Conservation (phyloP, 768 basidiomycete species). For the Termitomyces titanicus region DNA sequence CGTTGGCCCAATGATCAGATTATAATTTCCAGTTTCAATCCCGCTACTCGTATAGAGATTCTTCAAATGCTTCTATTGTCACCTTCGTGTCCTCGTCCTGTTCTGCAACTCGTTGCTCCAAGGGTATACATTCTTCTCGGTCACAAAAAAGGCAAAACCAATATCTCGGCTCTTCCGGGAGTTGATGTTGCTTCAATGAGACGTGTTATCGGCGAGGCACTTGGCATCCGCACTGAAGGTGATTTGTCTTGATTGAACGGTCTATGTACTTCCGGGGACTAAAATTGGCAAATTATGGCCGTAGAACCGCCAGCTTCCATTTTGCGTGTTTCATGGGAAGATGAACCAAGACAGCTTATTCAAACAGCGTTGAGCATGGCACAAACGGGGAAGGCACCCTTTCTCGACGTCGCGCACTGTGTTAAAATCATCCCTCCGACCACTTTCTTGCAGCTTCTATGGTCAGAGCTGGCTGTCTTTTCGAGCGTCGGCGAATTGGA, state of each 20-base stretch:
- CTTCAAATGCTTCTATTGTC: conserved; percentile 66
- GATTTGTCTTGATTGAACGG: conserved; percentile 6
- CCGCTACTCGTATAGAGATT: conserved; percentile 55
- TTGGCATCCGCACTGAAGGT: conserved; percentile 37
- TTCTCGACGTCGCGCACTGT: conserved; percentile 64
- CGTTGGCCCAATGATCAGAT: not conserved
- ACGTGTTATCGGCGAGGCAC: conserved; percentile 33
- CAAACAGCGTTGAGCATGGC: conserved; percentile 54
- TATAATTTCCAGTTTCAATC: conserved; percentile 11
- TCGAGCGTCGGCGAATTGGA: conserved; percentile 60
- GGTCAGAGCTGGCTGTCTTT: conserved; percentile 56
- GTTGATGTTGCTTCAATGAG: conserved; percentile 33
- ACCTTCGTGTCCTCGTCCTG: conserved; percentile 58
- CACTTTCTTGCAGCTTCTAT: conserved; percentile 63
- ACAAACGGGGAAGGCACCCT: conserved; percentile 58
- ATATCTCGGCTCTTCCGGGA: conserved; percentile 6
- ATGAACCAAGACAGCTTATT: conserved; percentile 55
- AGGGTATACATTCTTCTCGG: conserved; percentile 44
- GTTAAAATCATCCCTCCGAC: conserved; percentile 55
- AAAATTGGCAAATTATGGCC: not conserved
- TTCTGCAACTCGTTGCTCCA: conserved; percentile 61
- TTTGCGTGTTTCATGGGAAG: conserved; percentile 37
- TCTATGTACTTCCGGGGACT: not conserved
- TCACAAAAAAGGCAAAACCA: conserved; percentile 31
- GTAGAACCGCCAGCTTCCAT: conserved; percentile 5